These are phyloP conservation scores for Corylus heterophylla DNA, from an alignment of 306 rosid genomes.

Conservation along the genomic window DNA sequence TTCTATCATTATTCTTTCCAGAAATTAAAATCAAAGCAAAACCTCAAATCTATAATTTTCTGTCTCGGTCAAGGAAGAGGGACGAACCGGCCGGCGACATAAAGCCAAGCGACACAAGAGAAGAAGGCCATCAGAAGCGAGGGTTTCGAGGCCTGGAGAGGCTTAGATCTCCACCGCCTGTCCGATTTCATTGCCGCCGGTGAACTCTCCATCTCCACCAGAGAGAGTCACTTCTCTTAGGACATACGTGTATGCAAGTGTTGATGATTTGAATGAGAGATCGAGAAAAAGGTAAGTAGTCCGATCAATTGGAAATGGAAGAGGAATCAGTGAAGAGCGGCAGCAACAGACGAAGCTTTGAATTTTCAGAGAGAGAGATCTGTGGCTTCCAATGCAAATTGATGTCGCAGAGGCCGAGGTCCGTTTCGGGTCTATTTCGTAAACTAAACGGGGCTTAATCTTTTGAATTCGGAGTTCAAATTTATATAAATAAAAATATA, in stretches of 20 bases:
- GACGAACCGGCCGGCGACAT: conserved; percentile 88
- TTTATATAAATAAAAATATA: too few species aligned
- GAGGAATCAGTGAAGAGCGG: neutral
- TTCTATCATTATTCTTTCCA: neutral
- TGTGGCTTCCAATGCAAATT: too few species aligned
- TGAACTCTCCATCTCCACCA: conserved; percentile 59
- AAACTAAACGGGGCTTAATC: too few species aligned
- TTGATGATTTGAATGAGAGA: neutral
- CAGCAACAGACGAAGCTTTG: neutral
- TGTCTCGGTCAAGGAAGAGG: neutral
- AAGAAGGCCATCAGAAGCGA: conserved; percentile 78
- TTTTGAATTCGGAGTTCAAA: too few species aligned
- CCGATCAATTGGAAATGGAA: neutral
- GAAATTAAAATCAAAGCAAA: neutral
- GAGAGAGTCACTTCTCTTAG: neutral
- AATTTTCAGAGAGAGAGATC: neutral
- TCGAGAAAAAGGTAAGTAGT: neutral
- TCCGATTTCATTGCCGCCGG: conserved; percentile 63
- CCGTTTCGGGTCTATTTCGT: too few species aligned
- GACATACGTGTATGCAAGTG: neutral
- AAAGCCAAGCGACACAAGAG: conserved; percentile 98
- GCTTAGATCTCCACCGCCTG: conserved; percentile 77
- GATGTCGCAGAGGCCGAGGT: too few species aligned
- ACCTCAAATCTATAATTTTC: neutral
- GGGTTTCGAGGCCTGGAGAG: conserved; percentile 63